Conservation (phyloP, 176 grass and related monocot species). For the Melocanna baccifera region DNA sequence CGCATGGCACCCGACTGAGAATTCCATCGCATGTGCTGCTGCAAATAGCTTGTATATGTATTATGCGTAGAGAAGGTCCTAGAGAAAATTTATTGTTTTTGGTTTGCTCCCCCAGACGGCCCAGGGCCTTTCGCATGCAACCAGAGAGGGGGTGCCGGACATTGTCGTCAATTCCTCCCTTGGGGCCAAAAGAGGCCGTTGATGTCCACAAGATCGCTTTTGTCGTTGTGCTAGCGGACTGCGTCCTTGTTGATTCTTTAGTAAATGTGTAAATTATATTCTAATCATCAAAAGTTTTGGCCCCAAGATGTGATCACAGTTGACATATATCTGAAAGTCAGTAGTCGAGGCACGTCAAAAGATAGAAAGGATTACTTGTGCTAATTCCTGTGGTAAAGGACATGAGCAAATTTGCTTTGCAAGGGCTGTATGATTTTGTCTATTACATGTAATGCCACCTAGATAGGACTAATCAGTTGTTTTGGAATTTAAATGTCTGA, state of each 20-base stretch:
- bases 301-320: slow-evolving; percentile 37
- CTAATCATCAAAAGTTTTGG: slow-evolving; percentile 45
- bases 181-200: slow-evolving; percentile 30
- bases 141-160: slow-evolving; percentile 23
- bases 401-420: background rate
- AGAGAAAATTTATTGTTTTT: slow-evolving; percentile 45
- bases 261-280: slow-evolving; percentile 80
- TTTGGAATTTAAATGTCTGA: background rate
- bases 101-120: slow-evolving; percentile 18
- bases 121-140: slow-evolving; percentile 15
- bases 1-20: slow-evolving; percentile 83
- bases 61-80: slow-evolving; percentile 61
- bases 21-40: slow-evolving; percentile 92
- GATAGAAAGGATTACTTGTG: slow-evolving; percentile 14
- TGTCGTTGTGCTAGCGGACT: slow-evolving; percentile 28
- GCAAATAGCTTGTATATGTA: slow-evolving; percentile 99
- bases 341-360: slow-evolving; percentile 18
- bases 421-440: slow-evolving; percentile 2
- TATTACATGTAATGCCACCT: slow-evolving; percentile 37
- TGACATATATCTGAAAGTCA: slow-evolving; percentile 33
- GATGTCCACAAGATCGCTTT: slow-evolving; percentile 23
- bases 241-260: slow-evolving; percentile 60
- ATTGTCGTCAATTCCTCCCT: slow-evolving; percentile 8
- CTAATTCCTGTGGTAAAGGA: slow-evolving; percentile 19
- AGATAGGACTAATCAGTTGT: slow-evolving; percentile 29